A percentile compares a stretch with the other conserved stretches of the same genome.
Evolutionary conservation across 140 eudicot genomes (phyloP).

Genomic region (Cichorium intybus): DNA sequence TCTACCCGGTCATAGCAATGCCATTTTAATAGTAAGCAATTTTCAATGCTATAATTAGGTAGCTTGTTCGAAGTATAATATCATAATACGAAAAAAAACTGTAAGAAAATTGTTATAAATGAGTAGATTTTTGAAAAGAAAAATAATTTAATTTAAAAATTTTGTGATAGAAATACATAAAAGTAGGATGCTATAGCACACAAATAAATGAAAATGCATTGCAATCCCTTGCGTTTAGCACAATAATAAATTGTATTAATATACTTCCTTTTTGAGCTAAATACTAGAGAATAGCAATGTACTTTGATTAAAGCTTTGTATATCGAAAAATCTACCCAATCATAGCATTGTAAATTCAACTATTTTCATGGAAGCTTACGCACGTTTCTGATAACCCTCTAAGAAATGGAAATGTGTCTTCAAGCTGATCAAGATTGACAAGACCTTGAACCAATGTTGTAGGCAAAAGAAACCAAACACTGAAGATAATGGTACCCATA

Average conservation of each 20-base stretch:
- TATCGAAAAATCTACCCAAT: neutral
- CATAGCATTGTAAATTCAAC: neutral
- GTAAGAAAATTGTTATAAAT: neutral
- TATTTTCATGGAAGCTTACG: slow-evolving; percentile 3
- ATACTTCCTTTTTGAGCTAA: neutral
- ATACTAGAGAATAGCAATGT: neutral
- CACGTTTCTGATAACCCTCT: slow-evolving; percentile 54
- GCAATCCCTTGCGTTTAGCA: neutral
- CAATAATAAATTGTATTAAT: neutral
- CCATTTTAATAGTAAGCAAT: neutral
- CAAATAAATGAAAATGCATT: neutral
- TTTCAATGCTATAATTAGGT: neutral
- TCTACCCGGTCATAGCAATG: neutral
- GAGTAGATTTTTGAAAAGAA: neutral
- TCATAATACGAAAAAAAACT: neutral
- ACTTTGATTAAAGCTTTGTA: neutral
- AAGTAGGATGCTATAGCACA: neutral
- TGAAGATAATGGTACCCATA: slow-evolving; percentile 56
- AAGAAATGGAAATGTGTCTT: slow-evolving; percentile 57
- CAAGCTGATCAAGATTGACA: slow-evolving; percentile 47
- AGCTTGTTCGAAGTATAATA: neutral
- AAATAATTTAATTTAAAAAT: too few relatives aligned
- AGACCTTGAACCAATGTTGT: slow-evolving; percentile 80
- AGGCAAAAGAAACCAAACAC: slow-evolving; percentile 76
- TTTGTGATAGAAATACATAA: neutral